Evolutionary conservation across 2,329 filamentous ascomycete genomes (phyloP).

Genomic region (Hypoxylon sp.): DNA sequence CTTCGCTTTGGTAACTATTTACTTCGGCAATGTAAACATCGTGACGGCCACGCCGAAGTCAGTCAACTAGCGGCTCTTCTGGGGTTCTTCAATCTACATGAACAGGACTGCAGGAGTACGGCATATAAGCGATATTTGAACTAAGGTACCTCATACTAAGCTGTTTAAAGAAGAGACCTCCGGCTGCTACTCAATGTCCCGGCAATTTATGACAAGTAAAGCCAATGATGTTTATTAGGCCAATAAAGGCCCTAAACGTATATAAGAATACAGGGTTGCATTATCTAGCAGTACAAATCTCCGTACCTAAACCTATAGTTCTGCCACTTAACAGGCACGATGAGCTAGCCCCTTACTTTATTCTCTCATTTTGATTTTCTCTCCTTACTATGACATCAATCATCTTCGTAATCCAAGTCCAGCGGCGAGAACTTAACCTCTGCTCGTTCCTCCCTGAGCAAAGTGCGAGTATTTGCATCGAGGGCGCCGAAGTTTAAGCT

Average conservation of each 20-base stretch:
- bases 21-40: neutral
- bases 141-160: neutral
- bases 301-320: constrained; percentile 1
- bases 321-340: neutral
- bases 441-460: constrained; percentile 45
- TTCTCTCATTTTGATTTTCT: constrained; percentile 36
- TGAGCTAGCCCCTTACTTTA: neutral
- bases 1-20: neutral
- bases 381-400: neutral
- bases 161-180: neutral
- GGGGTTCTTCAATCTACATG: neutral
- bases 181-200: neutral
- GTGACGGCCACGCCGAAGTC: neutral
- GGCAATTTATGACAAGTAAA: neutral
- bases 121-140: neutral
- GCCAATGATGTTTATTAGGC: too few species aligned
- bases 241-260: neutral
- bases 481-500: constrained; percentile 42
- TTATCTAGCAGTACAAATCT: neutral
- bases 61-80: neutral
- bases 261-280: neutral
- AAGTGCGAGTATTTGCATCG: constrained; percentile 32
- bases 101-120: too few species aligned
- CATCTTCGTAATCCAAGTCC: constrained; percentile 45
- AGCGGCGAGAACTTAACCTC: constrained; percentile 44